A percentile compares a stretch with the other conserved stretches of the same genome.
phyloP scores from a whole-genome alignment of 345 rosid genomes.

The Brassica rapa region DNA sequence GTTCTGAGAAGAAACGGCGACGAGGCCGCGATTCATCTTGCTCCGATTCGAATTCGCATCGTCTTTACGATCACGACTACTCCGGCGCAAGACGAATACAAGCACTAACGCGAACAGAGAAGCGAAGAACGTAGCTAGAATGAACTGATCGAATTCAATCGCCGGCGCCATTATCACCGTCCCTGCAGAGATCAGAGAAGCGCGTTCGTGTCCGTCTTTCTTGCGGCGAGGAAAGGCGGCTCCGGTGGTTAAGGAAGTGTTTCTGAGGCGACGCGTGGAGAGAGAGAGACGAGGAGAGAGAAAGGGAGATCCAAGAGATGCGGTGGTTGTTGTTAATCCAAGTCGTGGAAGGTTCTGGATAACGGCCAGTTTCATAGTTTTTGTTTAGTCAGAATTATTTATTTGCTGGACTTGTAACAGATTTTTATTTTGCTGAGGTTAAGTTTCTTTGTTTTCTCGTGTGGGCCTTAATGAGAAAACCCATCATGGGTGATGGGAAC shows the following conservation, averaged over 20 bases:
- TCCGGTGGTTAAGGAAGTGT: constrained; percentile 8
- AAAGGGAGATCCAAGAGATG: constrained; percentile 7
- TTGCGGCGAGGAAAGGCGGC: not conserved
- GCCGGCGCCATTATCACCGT: not conserved
- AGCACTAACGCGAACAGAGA: constrained; percentile 25
- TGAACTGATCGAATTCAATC: constrained; percentile 20
- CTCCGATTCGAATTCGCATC: constrained; percentile 2
- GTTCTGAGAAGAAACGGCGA: not conserved
- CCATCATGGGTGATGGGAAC: not conserved
- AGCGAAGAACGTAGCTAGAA: constrained; percentile 5
- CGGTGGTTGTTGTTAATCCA: not conserved
- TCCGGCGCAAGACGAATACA: constrained; percentile 17
- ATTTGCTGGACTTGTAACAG: not conserved
- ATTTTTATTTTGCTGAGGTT: not conserved
- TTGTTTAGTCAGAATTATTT: not conserved
- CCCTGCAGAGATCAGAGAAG: not conserved
- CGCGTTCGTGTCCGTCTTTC: not conserved
- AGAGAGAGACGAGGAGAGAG: not conserved
- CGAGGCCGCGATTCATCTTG: constrained; percentile 10
- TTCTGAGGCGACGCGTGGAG: constrained; percentile 6
- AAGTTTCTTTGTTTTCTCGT: not conserved
- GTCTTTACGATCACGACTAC: not conserved
- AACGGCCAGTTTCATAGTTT: not conserved
- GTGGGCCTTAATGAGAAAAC: not conserved
- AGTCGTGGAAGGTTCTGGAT: constrained; percentile 12